Conservation (phyloP, 164 flowering plant species). For the Aristolochia californica region DNA sequence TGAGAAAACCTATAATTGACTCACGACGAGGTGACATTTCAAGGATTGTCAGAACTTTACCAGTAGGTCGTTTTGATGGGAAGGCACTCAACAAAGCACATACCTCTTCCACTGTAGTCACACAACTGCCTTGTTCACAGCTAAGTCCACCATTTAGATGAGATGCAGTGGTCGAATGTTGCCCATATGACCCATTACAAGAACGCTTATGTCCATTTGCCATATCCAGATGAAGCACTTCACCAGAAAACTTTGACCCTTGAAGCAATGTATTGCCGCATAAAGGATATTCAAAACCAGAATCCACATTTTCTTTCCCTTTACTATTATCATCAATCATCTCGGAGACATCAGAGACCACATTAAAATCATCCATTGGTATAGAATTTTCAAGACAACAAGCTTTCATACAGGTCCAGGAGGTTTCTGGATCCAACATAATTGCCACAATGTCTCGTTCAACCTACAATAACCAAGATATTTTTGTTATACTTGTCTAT, state of each 20-base stretch:
- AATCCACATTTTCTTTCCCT: conserved; percentile 36
- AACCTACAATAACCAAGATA: conserved; percentile 32
- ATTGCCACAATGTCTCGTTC: conserved; percentile 86
- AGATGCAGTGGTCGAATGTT: conserved; percentile 9
- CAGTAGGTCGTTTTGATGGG: conserved; percentile 83
- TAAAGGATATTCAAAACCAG: conserved; percentile 7
- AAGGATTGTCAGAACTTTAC: conserved; percentile 63
- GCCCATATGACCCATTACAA: conserved; percentile 14
- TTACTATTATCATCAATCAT: conserved; percentile 20
- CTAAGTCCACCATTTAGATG: conserved; percentile 7
- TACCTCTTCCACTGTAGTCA: conserved; percentile 31
- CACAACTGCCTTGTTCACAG: conserved; percentile 12
- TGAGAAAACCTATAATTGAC: conserved; percentile 65
- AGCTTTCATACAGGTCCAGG: conserved; percentile 75
- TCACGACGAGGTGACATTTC: conserved; percentile 61
- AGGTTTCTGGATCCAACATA: conserved; percentile 51
- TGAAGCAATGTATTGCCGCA: conserved; percentile 5
- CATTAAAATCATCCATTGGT: conserved; percentile 20
- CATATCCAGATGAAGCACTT: conserved; percentile 9
- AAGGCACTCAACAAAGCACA: conserved; percentile 31
- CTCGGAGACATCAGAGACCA: conserved; percentile 17
- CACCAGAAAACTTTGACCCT: conserved; percentile 8
- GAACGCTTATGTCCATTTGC: conserved; percentile 3
- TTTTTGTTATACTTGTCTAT: conserved; percentile 1
- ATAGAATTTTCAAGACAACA: conserved; percentile 19